Base-by-base conservation (phyloP, 257 asterid species). In the Leonotis leonurus region DNA sequence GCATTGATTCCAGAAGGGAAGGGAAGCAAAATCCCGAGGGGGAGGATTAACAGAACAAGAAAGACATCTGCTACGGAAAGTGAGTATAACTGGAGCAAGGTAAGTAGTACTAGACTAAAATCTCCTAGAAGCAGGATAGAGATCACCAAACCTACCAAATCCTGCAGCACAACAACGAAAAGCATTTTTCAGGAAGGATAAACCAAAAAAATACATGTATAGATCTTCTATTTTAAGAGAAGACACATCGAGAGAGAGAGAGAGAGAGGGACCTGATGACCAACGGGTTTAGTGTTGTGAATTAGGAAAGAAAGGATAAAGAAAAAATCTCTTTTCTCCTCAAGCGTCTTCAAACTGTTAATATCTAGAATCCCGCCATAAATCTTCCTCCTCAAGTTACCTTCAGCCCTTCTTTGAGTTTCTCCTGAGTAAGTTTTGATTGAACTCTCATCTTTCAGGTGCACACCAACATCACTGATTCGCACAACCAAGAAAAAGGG, bases 1-100 rank as follows among this genome's bases (percentile, higher is more conserved):
- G 97, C 99, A 74, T 89, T 93, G 73, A 93, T 87, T 70, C 99
- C 99, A 71, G 99, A 86, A 46, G 99, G 99, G 65, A 93, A 89
- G 33, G 99, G 96, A 58, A 93, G 95, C 73, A 93, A 76, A 65
- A 89, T 84, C 30, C 95, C 99, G 17, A 93, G 80, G 12, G 99
- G 99, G 62, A 84, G 72, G 72, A 93, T 80, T 62, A 85, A 87
- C 81, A 93, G 77, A 69, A 89, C 96, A 30, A 93, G 83, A 73
- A 93, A 85, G 73, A 87, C 92, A 30, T 87, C 90, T 30, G 71
- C 91, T 65, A 93, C 71, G 61, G 99, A 89, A 65, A 93, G 79
- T 50, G 99, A 93, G 72, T 82, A 93, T 82, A 93, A 64, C 90
- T 89, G 99, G 75, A 93, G 97, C 79, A 93, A 75, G 40, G 96